phyloP scores from a whole-genome alignment of 208 protist genomes.

The Trypanosoma brucei region DNA sequence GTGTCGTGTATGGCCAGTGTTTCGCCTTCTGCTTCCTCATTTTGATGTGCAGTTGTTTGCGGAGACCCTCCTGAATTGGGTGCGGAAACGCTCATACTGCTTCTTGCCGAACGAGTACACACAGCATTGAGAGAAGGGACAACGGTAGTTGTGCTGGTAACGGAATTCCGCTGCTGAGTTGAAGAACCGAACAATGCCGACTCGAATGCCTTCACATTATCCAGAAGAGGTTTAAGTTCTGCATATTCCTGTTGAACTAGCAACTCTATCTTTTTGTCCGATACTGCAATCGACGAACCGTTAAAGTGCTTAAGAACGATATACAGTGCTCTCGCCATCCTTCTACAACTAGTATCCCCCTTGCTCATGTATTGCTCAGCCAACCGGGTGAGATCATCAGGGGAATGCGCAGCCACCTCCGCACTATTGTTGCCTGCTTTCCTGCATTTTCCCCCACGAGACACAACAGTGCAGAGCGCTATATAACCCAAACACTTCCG shows the following conservation, averaged over 20 bases:
- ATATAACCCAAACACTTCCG: slow-evolving; percentile 79
- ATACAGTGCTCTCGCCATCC: slow-evolving; percentile 75
- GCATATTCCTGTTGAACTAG: slow-evolving; percentile 54
- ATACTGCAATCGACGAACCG: slow-evolving; percentile 15
- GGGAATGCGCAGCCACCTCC: background rate
- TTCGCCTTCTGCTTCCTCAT: no score
- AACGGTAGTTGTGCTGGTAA: background rate
- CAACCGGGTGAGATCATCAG: slow-evolving; percentile 10
- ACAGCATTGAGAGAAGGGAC: no score
- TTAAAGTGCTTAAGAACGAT: slow-evolving; percentile 43
- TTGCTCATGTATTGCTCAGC: slow-evolving; percentile 47
- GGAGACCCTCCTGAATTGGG: no score
- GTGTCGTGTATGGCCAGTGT: background rate
- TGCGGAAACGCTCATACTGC: no score
- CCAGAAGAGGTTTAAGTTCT: slow-evolving; percentile 30
- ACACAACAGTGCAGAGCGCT: slow-evolving; percentile 49
- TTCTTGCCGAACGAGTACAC: no score
- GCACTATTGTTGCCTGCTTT: background rate
- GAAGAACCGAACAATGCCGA: slow-evolving; percentile 9
- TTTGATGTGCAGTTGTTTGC: no score
- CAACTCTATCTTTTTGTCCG: slow-evolving; percentile 38
- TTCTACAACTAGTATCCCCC: slow-evolving; percentile 67
- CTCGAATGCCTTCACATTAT: slow-evolving; percentile 31
- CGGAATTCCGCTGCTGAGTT: background rate
- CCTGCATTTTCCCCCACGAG: slow-evolving; percentile 13